Conservation (phyloP, 2,329 filamentous ascomycete species). For the Elsinoe perseae region DNA sequence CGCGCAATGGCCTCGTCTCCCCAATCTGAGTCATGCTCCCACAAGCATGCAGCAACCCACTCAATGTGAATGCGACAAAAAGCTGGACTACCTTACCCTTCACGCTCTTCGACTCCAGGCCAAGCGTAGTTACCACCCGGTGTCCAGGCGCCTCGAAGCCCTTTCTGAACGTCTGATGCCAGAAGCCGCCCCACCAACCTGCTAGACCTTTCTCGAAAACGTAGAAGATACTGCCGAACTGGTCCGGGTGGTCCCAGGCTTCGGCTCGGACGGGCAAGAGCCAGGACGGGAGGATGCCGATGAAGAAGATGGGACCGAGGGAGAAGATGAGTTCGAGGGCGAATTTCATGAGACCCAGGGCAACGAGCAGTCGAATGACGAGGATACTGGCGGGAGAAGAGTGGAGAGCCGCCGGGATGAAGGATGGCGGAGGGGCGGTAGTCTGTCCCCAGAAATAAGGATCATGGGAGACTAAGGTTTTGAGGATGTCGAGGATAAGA, state of each 20-base stretch:
- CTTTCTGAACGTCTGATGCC: conserved; percentile 84
- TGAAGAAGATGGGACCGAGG: conserved; percentile 53
- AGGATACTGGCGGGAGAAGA: conserved; percentile 43
- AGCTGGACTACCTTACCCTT: conserved; percentile 36
- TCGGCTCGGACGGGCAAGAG: conserved; percentile 53
- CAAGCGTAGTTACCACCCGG: conserved; percentile 35
- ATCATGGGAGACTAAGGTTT: conserved; percentile 63
- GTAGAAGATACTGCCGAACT: conserved; percentile 45
- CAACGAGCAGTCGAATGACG: conserved; percentile 50
- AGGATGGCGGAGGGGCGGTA: conserved; percentile 41
- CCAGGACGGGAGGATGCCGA: conserved; percentile 50
- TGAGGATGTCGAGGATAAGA: conserved; percentile 61
- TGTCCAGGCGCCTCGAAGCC: conserved; percentile 56
- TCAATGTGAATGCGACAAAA: conserved; percentile 55
- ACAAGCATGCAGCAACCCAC: conserved; percentile 60
- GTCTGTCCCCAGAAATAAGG: conserved; percentile 63
- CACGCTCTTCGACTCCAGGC: conserved; percentile 28
- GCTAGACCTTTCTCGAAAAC: conserved; percentile 63
- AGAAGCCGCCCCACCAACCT: conserved; percentile 78
- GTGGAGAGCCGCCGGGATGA: conserved; percentile 34
- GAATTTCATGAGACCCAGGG: conserved; percentile 49
- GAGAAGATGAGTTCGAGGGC: conserved; percentile 56
- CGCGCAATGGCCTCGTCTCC: conserved; percentile 47
- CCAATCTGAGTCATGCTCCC: conserved; percentile 63
- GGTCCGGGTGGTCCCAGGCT: conserved; percentile 54